Evolutionary conservation across 2,329 filamentous ascomycete species (phyloP), one percentile per base, ranked within the genome.

Genomic region (Didymellaceae sp.): DNA sequence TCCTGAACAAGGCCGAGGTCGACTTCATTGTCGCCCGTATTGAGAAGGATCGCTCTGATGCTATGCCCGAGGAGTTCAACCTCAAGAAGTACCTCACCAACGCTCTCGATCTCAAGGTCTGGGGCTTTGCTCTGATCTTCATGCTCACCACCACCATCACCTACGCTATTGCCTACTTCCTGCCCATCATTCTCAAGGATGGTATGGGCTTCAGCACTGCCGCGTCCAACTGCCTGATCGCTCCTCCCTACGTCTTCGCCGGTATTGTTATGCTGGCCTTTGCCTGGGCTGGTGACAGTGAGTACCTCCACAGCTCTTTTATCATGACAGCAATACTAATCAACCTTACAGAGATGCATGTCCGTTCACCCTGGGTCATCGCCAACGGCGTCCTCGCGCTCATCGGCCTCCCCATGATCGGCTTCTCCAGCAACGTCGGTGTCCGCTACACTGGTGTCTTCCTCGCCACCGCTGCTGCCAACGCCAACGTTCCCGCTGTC

Each of bases 401-500:
- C 41, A 81, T 90, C 52, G 89, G 89, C 2, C 75, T 91, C 2
- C 82, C 86, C 18, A 82, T 91, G 66, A 86, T 91, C 74, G 89
- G 87, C 20, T 92, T 86, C 77, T 77, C 81, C 35, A 65, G 71
- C n/a, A 79, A 73, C 56, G 65, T 82, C 3, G 78, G 69, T 1
- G 82, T 85, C 6, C 82, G 55, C 31, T 59, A 56, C 47, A 58
- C 89, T 54, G 88, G 88, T 42, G 81, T 90, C 46, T 92, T 91
- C 75, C 76, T 92, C 39, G 81, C 85, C 10, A 87, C 87, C 0
- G 87, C 87, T 0, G 89, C 88, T 5, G 85, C 86, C 57, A 91
- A 91, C 71, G 82, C 86, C 57, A 94, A 93, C 66, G 79, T 93
- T 4, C 90, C 91, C 0, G 79, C 84, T 2, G 78, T 84, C 37